Conservation (phyloP, 768 basidiomycete genomes). For the Hericium erinaceus region DNA sequence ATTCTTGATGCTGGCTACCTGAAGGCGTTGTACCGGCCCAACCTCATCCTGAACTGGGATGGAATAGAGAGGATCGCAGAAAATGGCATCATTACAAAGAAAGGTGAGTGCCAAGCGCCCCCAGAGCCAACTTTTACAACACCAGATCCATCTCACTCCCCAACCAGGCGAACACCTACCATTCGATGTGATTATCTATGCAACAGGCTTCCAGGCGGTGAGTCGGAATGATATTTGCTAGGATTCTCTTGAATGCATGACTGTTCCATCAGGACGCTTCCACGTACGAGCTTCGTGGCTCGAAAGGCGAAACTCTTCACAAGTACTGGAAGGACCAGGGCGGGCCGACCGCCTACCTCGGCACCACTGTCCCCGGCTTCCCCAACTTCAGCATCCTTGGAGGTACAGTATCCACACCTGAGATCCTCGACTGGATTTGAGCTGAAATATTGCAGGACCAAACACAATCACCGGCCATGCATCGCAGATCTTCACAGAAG, state of each 20-base stretch:
- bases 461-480: constrained; percentile 15
- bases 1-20: constrained; percentile 27
- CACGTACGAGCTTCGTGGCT: constrained; percentile 14
- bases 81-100: constrained; percentile 19
- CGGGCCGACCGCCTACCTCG: constrained; percentile 26
- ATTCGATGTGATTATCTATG: constrained; percentile 26
- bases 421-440: background rate
- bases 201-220: constrained; percentile 26
- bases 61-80: constrained; percentile 12
- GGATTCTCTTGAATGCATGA: no score
- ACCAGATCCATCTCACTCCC: no score
- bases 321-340: constrained; percentile 22
- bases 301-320: constrained; percentile 15
- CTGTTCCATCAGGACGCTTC: no score
- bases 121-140: no score
- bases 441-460: constrained; percentile 7
- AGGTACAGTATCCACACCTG: constrained; percentile 14
- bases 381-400: constrained; percentile 26
- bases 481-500: constrained; percentile 16
- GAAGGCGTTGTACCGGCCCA: constrained; percentile 18
- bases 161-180: constrained; percentile 18
- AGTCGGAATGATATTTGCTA: background rate
- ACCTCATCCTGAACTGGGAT: constrained; percentile 20
- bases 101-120: constrained; percentile 6
- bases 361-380: constrained; percentile 26